A percentile compares a stretch with the other conserved stretches of the same genome.
Evolutionary conservation across 1,284 basidiomycete genomes (phyloP).

Genomic region (Sporisorium graminicola): DNA sequence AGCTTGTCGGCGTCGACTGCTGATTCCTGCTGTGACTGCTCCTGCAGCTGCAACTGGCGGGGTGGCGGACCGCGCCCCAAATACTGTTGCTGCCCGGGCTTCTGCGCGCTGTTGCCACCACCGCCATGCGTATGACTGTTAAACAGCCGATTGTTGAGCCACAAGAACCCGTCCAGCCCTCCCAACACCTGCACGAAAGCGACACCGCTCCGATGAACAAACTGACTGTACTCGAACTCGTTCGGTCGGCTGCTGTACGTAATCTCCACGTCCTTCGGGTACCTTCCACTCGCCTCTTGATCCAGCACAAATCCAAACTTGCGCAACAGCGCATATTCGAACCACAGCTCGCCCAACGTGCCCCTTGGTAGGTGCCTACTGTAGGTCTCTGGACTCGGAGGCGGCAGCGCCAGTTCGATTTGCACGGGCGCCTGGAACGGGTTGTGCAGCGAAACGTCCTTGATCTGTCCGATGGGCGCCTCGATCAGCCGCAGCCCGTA

Average conservation of each 20-base stretch:
- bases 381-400: slow-evolving; percentile 57
- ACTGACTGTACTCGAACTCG: slow-evolving; percentile 66
- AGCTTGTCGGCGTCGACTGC: slow-evolving; percentile 53
- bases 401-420: slow-evolving; percentile 62
- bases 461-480: slow-evolving; percentile 69
- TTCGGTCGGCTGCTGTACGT: slow-evolving; percentile 65
- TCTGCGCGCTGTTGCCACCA: background rate
- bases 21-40: background rate
- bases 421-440: slow-evolving; percentile 67
- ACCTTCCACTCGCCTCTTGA: slow-evolving; percentile 62
- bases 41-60: background rate
- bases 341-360: slow-evolving; percentile 57
- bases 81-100: background rate
- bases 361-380: slow-evolving; percentile 40
- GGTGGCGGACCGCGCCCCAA: no score
- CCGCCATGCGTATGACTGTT: slow-evolving; percentile 44
- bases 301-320: slow-evolving; percentile 67
- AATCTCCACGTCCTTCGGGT: slow-evolving; percentile 58
- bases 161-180: slow-evolving; percentile 64
- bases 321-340: slow-evolving; percentile 65
- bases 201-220: slow-evolving; percentile 65
- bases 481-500: slow-evolving; percentile 94
- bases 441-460: slow-evolving; percentile 64
- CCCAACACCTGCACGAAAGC: slow-evolving; percentile 68
- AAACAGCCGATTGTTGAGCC: slow-evolving; percentile 67